Percentiles rank a stretch among this genome's conserved stretches.
Conservation (phyloP, 768 basidiomycete species). For the Pleurotus pulmonarius region DNA sequence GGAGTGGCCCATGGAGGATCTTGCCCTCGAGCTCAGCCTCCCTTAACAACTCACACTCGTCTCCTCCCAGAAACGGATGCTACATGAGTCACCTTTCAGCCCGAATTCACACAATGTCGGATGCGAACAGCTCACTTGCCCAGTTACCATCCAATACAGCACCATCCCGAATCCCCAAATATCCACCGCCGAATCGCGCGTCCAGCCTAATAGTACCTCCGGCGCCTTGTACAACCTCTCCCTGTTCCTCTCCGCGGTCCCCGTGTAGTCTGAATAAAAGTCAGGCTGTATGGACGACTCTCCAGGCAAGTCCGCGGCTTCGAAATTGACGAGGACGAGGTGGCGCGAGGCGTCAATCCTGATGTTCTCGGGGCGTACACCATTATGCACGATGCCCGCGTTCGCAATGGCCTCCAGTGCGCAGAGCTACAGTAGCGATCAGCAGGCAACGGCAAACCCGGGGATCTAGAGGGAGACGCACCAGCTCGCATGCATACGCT, state of each 20-base stretch:
- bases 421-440: too few species aligned
- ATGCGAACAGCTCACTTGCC: slow-evolving; percentile 29
- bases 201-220: slow-evolving; percentile 53
- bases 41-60: slow-evolving; percentile 15
- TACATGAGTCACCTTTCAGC: slow-evolving; percentile 13
- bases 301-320: slow-evolving; percentile 25
- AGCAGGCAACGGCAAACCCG: too few species aligned
- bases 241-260: slow-evolving; percentile 4
- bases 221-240: slow-evolving; percentile 31
- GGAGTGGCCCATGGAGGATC: slow-evolving; percentile 28
- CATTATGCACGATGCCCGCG: slow-evolving; percentile 43
- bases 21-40: slow-evolving; percentile 24
- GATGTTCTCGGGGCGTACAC: slow-evolving; percentile 41
- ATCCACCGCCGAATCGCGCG: slow-evolving; percentile 47
- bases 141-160: slow-evolving; percentile 46
- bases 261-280: not conserved
- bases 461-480: too few species aligned
- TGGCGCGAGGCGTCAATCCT: slow-evolving; percentile 43
- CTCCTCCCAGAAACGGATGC: slow-evolving; percentile 35
- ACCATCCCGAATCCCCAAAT: slow-evolving; percentile 58
- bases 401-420: slow-evolving; percentile 42
- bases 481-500: not conserved
- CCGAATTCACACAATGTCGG: not conserved
- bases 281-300: slow-evolving; percentile 11
- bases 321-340: slow-evolving; percentile 41